Percentiles rank a stretch among this genome's conserved stretches.
Evolutionary conservation across 208 protist genomes (phyloP).

Genomic region (Tritrichomonas musculus): DNA sequence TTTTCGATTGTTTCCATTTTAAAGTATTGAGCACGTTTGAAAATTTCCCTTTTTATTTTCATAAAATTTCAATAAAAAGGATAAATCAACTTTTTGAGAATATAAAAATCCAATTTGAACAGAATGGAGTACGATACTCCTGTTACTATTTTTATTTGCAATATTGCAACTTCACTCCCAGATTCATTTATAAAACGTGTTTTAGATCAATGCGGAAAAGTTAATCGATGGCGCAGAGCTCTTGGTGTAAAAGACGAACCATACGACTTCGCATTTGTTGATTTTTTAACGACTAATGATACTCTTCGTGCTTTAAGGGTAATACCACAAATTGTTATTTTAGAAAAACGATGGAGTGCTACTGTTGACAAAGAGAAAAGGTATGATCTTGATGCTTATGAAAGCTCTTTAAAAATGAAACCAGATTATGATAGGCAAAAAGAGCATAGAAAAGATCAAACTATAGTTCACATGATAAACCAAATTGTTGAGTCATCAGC

Average conservation of each 20-base stretch:
- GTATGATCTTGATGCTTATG: background rate
- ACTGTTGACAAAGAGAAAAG: background rate
- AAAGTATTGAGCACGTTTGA: too few species aligned
- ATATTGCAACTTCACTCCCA: background rate
- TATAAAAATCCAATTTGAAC: too few species aligned
- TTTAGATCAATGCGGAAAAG: background rate
- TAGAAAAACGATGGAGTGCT: background rate
- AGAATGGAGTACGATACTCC: background rate
- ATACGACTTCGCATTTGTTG: background rate
- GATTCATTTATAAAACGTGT: background rate
- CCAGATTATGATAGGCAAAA: background rate
- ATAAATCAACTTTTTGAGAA: too few species aligned
- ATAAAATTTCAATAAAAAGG: too few species aligned
- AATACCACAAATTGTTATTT: background rate
- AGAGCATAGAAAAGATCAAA: background rate
- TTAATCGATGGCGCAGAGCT: background rate
- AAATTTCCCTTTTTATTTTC: too few species aligned
- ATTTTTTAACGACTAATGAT: background rate
- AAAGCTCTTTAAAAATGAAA: background rate
- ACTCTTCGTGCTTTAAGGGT: background rate
- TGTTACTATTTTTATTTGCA: background rate
- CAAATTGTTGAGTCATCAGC: background rate
- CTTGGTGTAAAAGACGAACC: background rate
- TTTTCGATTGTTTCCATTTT: too few species aligned
- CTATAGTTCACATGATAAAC: background rate